phyloP scores from a whole-genome alignment of 2,329 filamentous ascomycete species.

The Arthrobotrys conoides region DNA sequence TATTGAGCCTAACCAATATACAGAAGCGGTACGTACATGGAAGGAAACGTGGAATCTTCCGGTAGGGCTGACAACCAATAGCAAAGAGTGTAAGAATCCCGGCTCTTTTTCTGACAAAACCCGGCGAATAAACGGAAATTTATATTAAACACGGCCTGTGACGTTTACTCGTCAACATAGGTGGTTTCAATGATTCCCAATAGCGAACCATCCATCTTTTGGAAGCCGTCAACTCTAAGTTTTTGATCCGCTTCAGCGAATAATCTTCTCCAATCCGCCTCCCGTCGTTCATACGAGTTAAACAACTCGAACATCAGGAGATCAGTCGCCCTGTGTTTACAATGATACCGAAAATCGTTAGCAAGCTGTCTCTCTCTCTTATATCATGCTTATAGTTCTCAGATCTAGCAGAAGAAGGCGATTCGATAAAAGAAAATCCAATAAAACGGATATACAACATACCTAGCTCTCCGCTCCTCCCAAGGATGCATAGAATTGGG shows the following conservation, averaged over 20 bases:
- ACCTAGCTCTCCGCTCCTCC: constrained; percentile 63
- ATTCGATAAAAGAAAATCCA: constrained; percentile 31
- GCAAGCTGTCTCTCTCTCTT: too few species aligned
- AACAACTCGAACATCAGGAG: constrained; percentile 66
- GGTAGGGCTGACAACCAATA: too few species aligned
- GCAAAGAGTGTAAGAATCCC: too few species aligned
- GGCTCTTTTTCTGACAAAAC: too few species aligned
- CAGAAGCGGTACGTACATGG: too few species aligned
- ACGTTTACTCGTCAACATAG: constrained; percentile 27
- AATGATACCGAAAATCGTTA: constrained; percentile 27
- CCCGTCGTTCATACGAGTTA: constrained; percentile 66
- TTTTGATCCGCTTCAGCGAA: constrained; percentile 63
- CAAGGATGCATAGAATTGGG: constrained; percentile 27
- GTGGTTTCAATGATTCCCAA: constrained; percentile 41
- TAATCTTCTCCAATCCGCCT: constrained; percentile 65
- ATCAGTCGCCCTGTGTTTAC: constrained; percentile 64
- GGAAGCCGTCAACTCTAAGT: constrained; percentile 52
- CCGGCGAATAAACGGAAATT: too few species aligned
- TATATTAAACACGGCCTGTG: too few species aligned
- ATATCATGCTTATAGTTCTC: too few species aligned
- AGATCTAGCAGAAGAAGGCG: too few species aligned
- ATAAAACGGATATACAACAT: constrained; percentile 60
- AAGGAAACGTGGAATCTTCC: too few species aligned
- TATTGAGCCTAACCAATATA: too few species aligned
- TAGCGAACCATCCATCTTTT: constrained; percentile 21